Conservation (phyloP, 1,284 basidiomycete genomes). For the Melampsora abietis-canadensis region DNA sequence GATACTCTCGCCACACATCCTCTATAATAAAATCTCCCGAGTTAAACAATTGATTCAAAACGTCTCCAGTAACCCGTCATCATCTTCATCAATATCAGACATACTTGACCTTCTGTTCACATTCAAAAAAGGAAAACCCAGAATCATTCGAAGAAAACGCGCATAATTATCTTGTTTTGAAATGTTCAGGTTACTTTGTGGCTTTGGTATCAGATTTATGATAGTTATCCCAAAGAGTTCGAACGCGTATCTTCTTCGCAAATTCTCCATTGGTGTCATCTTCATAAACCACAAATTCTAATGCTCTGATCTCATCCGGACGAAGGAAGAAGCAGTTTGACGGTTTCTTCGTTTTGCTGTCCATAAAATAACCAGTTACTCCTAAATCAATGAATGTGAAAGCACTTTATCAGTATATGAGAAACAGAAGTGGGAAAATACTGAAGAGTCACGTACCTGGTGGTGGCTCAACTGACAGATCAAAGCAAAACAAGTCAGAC, state of each 20-base stretch:
- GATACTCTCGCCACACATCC: too few species aligned
- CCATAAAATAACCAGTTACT: constrained; percentile 39
- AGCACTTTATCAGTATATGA: background rate
- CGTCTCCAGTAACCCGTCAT: too few species aligned
- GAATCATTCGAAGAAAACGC: too few species aligned
- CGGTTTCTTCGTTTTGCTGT: constrained; percentile 9
- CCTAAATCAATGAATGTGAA: constrained; percentile 5
- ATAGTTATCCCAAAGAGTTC: constrained; percentile 33
- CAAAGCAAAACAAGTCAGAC: background rate
- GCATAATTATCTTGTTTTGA: too few species aligned
- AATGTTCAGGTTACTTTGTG: too few species aligned
- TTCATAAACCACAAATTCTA: constrained; percentile 19
- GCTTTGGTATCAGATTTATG: background rate
- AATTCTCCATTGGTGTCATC: constrained; percentile 10
- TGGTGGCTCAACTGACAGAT: constrained; percentile 24
- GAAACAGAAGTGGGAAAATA: background rate
- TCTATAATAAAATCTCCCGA: too few species aligned
- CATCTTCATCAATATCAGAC: too few species aligned
- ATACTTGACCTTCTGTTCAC: too few species aligned
- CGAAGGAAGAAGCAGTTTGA: constrained; percentile 36
- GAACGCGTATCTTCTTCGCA: background rate
- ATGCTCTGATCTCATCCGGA: constrained; percentile 15
- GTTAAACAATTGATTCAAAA: too few species aligned
- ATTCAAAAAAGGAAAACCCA: too few species aligned
- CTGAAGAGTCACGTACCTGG: constrained; percentile 4